A percentile compares a stretch with the other conserved stretches of the same genome.
These are phyloP conservation scores for Amanita pallidorosea DNA, from an alignment of 768 basidiomycete genomes.

Conservation along the genomic window DNA sequence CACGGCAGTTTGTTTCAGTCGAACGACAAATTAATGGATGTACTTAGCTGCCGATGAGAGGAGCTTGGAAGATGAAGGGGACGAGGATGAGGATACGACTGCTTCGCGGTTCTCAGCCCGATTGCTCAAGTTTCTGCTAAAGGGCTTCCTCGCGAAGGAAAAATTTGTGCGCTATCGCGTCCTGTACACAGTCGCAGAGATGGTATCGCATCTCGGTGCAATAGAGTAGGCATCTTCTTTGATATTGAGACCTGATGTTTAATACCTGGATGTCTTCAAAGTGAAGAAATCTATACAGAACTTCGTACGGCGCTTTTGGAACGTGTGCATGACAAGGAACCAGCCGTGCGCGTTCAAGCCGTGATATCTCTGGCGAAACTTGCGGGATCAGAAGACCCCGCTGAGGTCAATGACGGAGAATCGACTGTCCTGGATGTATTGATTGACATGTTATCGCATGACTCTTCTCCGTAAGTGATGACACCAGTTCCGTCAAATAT, in stretches of 20 bases:
- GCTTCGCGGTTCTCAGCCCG: slow-evolving; percentile 57
- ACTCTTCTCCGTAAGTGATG: slow-evolving; percentile 60
- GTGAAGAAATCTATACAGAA: slow-evolving; percentile 61
- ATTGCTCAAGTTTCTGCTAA: slow-evolving; percentile 57
- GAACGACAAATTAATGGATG: not conserved
- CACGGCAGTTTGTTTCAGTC: slow-evolving; percentile 18
- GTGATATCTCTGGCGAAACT: slow-evolving; percentile 73
- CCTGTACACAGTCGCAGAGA: slow-evolving; percentile 64
- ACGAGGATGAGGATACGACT: slow-evolving; percentile 50
- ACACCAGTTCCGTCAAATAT: not conserved
- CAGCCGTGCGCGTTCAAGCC: slow-evolving; percentile 66
- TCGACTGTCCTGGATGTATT: slow-evolving; percentile 48
- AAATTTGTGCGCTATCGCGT: slow-evolving; percentile 79
- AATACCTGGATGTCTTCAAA: slow-evolving; percentile 17
- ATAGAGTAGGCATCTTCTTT: slow-evolving; percentile 51
- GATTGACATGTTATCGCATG: slow-evolving; percentile 54
- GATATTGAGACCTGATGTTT: not conserved
- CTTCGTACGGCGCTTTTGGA: slow-evolving; percentile 60
- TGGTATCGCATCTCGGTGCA: slow-evolving; percentile 72
- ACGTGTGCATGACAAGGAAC: slow-evolving; percentile 73
- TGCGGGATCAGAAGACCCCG: slow-evolving; percentile 54
- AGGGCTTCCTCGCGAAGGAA: slow-evolving; percentile 78
- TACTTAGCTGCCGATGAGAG: slow-evolving; percentile 27
- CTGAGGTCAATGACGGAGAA: slow-evolving; percentile 41
- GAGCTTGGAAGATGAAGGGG: slow-evolving; percentile 21